Conservation (phyloP, 2,329 filamentous ascomycete species). For the Claviceps pazoutovae region DNA sequence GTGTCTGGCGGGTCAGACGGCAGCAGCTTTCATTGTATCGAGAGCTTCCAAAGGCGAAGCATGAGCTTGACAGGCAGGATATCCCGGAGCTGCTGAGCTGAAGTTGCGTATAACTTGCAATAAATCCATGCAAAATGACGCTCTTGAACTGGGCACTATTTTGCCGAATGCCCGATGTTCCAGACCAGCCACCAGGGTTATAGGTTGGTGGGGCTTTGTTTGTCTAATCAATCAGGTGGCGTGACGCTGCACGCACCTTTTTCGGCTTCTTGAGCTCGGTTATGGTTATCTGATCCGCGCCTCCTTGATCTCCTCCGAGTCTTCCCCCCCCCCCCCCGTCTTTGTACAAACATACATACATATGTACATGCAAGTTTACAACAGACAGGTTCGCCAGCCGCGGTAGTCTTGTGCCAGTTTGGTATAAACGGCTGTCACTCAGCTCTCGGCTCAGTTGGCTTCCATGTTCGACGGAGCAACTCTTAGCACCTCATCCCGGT, state of each 20-base stretch:
- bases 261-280: background rate
- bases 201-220: background rate
- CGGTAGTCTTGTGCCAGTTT: too few species aligned
- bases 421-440: too few species aligned
- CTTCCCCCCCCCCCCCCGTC: background rate
- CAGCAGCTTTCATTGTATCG: background rate
- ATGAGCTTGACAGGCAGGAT: too few species aligned
- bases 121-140: too few species aligned
- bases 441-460: too few species aligned
- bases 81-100: too few species aligned
- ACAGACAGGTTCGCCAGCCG: too few species aligned
- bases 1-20: background rate
- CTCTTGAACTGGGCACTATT: background rate
- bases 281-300: constrained; percentile 6
- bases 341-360: background rate
- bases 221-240: constrained; percentile 5
- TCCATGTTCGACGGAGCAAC: too few species aligned
- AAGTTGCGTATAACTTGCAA: too few species aligned
- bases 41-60: background rate
- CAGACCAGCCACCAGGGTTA: background rate
- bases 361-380: too few species aligned
- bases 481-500: background rate
- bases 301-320: background rate
- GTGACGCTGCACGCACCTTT: background rate
- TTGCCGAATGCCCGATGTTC: background rate